A percentile compares a stretch with the other conserved stretches of the same genome.
phyloP scores from a whole-genome alignment of 2,329 filamentous ascomycete species.

The Juglanconis sp. region DNA sequence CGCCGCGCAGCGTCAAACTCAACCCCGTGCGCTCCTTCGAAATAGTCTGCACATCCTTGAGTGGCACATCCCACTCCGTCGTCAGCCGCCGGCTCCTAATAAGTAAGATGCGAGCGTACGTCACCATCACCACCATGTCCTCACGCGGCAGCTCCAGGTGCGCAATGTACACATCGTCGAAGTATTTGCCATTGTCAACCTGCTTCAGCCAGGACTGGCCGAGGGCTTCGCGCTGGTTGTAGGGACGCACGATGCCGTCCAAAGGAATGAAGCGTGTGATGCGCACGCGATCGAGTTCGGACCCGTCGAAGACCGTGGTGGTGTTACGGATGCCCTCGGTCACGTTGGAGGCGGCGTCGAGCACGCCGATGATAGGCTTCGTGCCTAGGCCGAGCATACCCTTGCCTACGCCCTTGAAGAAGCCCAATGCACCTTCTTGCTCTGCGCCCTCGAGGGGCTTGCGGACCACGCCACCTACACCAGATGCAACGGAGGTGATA shows the following conservation, averaged over 20 bases:
- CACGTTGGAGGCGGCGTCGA: conserved; percentile 95
- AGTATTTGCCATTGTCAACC: conserved; percentile 94
- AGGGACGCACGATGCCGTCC: conserved; percentile 91
- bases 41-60: conserved; percentile 96
- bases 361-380: conserved; percentile 93
- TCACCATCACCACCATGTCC: conserved; percentile 87
- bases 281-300: conserved; percentile 92
- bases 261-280: conserved; percentile 86
- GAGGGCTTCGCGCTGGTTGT: conserved; percentile 89
- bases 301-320: conserved; percentile 94
- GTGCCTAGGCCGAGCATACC: conserved; percentile 91
- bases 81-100: conserved; percentile 81
- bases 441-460: conserved; percentile 95
- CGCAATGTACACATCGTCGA: conserved; percentile 95
- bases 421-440: conserved; percentile 88
- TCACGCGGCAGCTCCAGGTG: conserved; percentile 88
- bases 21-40: conserved; percentile 94
- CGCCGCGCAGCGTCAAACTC: conserved; percentile 82
- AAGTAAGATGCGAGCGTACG: conserved; percentile 82
- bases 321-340: conserved; percentile 98
- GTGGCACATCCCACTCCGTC: conserved; percentile 91
- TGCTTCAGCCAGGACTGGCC: conserved; percentile 99
- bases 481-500: conserved; percentile 86
- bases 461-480: conserved; percentile 86
- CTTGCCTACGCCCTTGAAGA: conserved; percentile 97